Base-by-base conservation (phyloP, 1,284 basidiomycete genomes). In the Papiliotrema nemorosa region DNA sequence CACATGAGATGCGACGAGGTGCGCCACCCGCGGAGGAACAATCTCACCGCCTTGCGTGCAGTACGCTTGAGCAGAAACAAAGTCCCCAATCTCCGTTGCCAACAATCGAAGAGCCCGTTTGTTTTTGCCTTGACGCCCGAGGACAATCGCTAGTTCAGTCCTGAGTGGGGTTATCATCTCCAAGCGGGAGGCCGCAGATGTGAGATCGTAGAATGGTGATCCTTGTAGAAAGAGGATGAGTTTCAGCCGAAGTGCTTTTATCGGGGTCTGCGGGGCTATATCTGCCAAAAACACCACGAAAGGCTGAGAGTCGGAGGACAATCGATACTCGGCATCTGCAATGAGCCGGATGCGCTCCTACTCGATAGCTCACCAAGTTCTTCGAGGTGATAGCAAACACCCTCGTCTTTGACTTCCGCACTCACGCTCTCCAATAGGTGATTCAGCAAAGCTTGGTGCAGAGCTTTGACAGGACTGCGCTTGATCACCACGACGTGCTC, bases 401-500 rank as follows among this genome's bases (percentile, higher is more conserved):
- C 73, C 35, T 74, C 72, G 49, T 74, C 71, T 21, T 58, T 21
- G 9, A 69, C 54, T 29, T 66, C 50, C 26, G 54, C 50, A 22
- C 52, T 61, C 5, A 59, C 63, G n/a, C 54, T 42, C 40, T 69
- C 64, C 2, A 74, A 51, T 16, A 74, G 55, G 21, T 55, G 36
- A 7, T 40, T 27, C 6, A 72, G 52, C 5, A 74, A 57, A 21
- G 60, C 58, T 47, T 73, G 63, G 43, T 75, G 72, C 25, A 75
- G 54, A 2, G 54, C 52, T 27, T 57, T 55, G 35, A 59, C 60
- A 43, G 76, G 78, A 60, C 80, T 85, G 37, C 83, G 81, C 61
- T 83, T 82, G 50, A 82, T 80, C 24, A 93, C 72, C 1, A 92
- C 84, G 1, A 91, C 76, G 66, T 88, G 82, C 63, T 94, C 90